Evolutionary conservation across 441 rosid genomes (phyloP), one percentile per base, ranked within the genome.

Genomic region (Gossypium davidsonii): DNA sequence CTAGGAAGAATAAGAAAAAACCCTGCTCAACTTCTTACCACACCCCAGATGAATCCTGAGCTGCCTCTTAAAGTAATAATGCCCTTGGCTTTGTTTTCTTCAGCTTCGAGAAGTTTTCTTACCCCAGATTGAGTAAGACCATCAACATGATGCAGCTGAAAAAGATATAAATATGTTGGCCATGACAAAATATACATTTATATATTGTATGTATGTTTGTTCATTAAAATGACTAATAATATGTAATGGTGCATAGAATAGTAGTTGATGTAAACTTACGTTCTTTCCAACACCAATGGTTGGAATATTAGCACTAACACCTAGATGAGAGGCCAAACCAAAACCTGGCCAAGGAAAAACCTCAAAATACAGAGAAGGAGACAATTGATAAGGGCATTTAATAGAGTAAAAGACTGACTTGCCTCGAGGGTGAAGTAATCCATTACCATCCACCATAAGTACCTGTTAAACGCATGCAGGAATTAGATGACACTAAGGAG

Each of bases 361-460:
- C 28, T 17, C 62, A 52, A 31, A 18, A 5, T 17, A 31, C 31
- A 69, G 56, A 34, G 53, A 51, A 31, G 21, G 21, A 21, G 37
- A 21, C 26, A 60, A 28, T 3, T 60, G 44, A 60, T 17, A 15
- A 15, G 25, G 23, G 61, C 18, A 53, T 1, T 10, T 31, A 31
- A 53, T 6, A 53, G 17, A 69, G n/a, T 31, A 69, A 53, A 69
- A 34, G 55, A 56, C 26, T 31, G 57, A 79, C 84, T 78, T 79
- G 86, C 98, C 97, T 85, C 91, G 86, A 67, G 98, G 94, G 81
- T 94, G 97, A 84, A 92, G 98, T 53, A 90, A 75, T 25, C 97
- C 97, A 80, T 91, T 91, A 66, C 97, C 98, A 89, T 94, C 97
- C 15, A 92, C 97, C 85, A 91, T 81, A 37, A 92, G 46, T 67